Evolutionary conservation across 148 eudicot genomes (phyloP), one percentile per base, ranked within the genome.

Genomic region (Amaranthus palmeri): DNA sequence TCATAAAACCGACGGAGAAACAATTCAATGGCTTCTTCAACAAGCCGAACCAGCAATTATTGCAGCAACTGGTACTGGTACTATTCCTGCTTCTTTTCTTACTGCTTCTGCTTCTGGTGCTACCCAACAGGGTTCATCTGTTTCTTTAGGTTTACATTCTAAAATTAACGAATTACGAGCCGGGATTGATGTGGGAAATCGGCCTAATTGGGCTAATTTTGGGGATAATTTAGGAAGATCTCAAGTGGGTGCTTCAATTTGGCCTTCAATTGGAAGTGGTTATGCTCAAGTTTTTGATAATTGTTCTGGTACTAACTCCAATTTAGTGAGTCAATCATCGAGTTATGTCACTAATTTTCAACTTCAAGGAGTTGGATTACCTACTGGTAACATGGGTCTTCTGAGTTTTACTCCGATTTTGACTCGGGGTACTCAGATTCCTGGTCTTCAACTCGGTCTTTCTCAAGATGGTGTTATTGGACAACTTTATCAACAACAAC

Each of bases 1-100:
- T 3, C 90, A 87, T 75, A 92, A 92, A 72, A 86, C 97, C 44
- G 96, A 92, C 36, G 96, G 97, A 0, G 96, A 90, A 72, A 92
- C 97, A 9, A 88, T 92, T 54, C 93, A 92, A 77, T 92, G 97
- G 97, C 84, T 92, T 2, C 79, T 92, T 2, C 92, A 90, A 56
- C 89, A 84, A 40, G 91, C 92, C 1, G 96, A 92, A 71, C 88
- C 92, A 0, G 86, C 97, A 1, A 90, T 89, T 0, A 73, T 92
- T 6, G 90, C 96, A 7, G 88, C 96, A n/a, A 89, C 96, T 3
- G 97, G 96, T 3, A 65, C 84, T 5, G 97, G 96, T 0, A 88
- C 96, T 0, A 83, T 92, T 4, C 97, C 97, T 0, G 97, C 97
- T 0, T 87, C 97, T 0, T 84, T 87, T 17, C 72, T 86, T 10